Conservation (phyloP, 768 basidiomycete species). For the Suillus hirtellus region DNA sequence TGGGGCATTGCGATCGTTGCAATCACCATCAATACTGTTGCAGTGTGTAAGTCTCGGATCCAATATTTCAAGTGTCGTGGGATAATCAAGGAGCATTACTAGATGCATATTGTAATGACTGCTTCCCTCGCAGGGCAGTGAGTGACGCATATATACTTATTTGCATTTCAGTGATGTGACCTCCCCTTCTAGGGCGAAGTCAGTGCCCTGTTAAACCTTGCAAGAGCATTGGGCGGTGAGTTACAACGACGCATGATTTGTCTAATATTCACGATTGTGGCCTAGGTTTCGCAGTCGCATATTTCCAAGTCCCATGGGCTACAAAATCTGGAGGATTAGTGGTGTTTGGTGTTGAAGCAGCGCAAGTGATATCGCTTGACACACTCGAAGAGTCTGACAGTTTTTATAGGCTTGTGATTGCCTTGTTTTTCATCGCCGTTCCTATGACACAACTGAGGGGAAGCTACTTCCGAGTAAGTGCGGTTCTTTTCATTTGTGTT, state of each 20-base stretch:
- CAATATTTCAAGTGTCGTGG: background rate
- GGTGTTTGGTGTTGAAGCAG: conserved; percentile 41
- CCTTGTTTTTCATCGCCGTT: conserved; percentile 37
- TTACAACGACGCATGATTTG: background rate
- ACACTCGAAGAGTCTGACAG: background rate
- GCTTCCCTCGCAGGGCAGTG: conserved; percentile 36
- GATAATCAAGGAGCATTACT: background rate
- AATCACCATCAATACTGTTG: conserved; percentile 42
- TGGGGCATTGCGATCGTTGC: conserved; percentile 44
- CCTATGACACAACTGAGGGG: conserved; percentile 39
- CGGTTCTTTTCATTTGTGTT: background rate
- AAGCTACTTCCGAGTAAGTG: conserved; percentile 33
- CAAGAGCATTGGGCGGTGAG: conserved; percentile 35
- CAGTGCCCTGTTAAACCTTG: conserved; percentile 43
- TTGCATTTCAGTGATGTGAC: background rate
- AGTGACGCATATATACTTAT: background rate
- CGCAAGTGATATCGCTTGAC: conserved; percentile 23
- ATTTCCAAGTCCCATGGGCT: conserved; percentile 43
- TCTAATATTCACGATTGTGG: background rate
- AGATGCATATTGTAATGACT: conserved; percentile 42
- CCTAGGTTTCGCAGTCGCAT: conserved; percentile 39
- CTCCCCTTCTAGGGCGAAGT: conserved; percentile 27
- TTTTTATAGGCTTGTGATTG: conserved; percentile 29
- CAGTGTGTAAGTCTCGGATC: conserved; percentile 32
- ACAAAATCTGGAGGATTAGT: conserved; percentile 33